Percentiles rank a stretch among this genome's conserved stretches.
Evolutionary conservation across 768 basidiomycete genomes (phyloP).

Genomic region (Lanmaoa pseudosensibilis): DNA sequence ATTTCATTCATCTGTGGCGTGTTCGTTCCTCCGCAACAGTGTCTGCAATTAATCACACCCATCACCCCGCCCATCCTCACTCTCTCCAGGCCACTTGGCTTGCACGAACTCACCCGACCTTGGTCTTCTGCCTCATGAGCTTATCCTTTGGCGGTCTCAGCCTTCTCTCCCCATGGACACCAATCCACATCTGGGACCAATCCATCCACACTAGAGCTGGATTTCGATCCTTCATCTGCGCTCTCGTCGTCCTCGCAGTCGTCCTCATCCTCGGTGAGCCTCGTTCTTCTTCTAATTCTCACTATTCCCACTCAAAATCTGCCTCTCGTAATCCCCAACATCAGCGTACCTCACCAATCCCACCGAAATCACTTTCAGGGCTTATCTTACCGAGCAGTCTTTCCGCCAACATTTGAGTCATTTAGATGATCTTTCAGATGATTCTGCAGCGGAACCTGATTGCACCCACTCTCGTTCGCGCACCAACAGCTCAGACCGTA

Average conservation of each 20-base stretch:
- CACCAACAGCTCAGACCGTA: conserved; percentile 25
- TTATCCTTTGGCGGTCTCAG: conserved; percentile 63
- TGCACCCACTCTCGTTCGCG: conserved; percentile 28
- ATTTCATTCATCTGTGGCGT: conserved; percentile 9
- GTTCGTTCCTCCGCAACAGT: conserved; percentile 38
- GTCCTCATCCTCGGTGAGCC: conserved; percentile 70
- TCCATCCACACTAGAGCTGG: conserved; percentile 58
- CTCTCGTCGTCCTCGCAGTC: conserved; percentile 66
- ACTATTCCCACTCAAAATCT: background rate
- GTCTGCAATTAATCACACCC: conserved; percentile 37
- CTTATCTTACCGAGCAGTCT: conserved; percentile 95
- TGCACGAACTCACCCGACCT: conserved; percentile 42
- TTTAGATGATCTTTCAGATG: conserved; percentile 67
- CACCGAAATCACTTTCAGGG: conserved; percentile 87
- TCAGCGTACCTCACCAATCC: conserved; percentile 95
- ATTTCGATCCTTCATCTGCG: conserved; percentile 68
- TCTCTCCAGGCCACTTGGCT: conserved; percentile 36
- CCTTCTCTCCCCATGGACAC: conserved; percentile 58
- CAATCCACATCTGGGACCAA: conserved; percentile 50
- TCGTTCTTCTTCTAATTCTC: background rate
- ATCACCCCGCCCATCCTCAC: conserved; percentile 30
- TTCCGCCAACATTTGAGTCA: conserved; percentile 92
- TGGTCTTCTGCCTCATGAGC: conserved; percentile 60
- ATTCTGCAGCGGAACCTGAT: conserved; percentile 40
- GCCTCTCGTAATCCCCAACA: background rate